phyloP scores from a whole-genome alignment of 805 yeast species.

The Candida morakotiae region DNA sequence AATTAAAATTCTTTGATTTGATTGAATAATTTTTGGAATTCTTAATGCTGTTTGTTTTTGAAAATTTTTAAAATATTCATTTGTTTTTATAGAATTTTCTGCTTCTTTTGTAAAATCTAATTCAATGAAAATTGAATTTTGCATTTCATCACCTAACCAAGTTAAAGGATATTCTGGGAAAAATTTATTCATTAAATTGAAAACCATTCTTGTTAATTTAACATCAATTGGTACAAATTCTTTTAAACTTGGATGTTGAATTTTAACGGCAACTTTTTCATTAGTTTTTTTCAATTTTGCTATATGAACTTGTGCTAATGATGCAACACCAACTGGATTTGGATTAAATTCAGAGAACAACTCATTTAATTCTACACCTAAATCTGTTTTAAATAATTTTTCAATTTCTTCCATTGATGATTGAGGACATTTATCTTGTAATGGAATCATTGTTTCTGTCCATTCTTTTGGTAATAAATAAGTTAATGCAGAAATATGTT shows the following conservation, averaged over 20 bases:
- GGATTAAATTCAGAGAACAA: slow-evolving; percentile 63
- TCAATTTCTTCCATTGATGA: slow-evolving; percentile 68
- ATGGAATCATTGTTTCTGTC: slow-evolving; percentile 91
- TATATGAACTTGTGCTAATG: slow-evolving; percentile 91
- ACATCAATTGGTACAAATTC: slow-evolving; percentile 92
- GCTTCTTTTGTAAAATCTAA: slow-evolving; percentile 88
- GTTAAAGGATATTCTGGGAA: slow-evolving; percentile 92
- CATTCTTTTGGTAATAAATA: slow-evolving; percentile 89
- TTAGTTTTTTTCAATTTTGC: slow-evolving; percentile 57
- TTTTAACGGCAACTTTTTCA: slow-evolving; percentile 83
- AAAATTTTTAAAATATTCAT: slow-evolving; percentile 56
- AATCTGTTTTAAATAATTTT: slow-evolving; percentile 63
- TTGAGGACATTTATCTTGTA: slow-evolving; percentile 87
- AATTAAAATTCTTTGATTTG: slow-evolving; percentile 67
- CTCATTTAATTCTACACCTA: slow-evolving; percentile 57
- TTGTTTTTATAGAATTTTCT: slow-evolving; percentile 68
- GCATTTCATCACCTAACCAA: slow-evolving; percentile 95
- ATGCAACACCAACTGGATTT: slow-evolving; percentile 89
- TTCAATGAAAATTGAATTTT: slow-evolving; percentile 83
- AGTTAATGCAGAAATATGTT: slow-evolving; percentile 88
- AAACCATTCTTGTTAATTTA: slow-evolving; percentile 70
- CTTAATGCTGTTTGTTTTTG: slow-evolving; percentile 67
- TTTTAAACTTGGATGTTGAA: slow-evolving; percentile 85
- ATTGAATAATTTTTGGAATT: slow-evolving; percentile 67
- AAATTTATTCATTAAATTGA: slow-evolving; percentile 64